Conservation (phyloP, 2,329 filamentous ascomycete genomes). For the Fusarium nygamai region DNA sequence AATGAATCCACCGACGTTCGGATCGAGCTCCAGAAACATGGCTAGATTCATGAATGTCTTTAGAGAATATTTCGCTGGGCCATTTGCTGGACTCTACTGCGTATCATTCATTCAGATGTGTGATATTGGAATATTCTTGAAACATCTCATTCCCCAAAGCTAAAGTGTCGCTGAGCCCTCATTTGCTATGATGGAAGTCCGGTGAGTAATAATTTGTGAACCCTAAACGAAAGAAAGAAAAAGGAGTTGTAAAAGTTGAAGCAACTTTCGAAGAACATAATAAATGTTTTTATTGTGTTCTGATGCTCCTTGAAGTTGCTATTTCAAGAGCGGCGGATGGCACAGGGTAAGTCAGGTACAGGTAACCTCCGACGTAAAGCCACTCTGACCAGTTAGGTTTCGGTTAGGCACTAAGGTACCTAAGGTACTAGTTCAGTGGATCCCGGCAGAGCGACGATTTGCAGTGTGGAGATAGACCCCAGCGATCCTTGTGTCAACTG, state of each 20-base stretch:
- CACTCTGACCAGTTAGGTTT: not conserved
- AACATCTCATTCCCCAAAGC: no score
- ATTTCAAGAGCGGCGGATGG: not conserved
- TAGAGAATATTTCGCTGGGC: no score
- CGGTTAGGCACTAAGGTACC: not conserved
- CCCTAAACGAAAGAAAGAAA: not conserved
- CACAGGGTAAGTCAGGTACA: slow-evolving; percentile 1
- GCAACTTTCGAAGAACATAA: not conserved
- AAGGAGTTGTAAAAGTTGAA: not conserved
- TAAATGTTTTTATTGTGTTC: not conserved
- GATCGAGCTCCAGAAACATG: not conserved
- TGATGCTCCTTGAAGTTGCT: not conserved
- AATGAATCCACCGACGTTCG: not conserved
- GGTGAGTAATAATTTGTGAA: not conserved
- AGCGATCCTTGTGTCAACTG: slow-evolving; percentile 32
- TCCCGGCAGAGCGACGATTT: not conserved
- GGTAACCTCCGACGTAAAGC: not conserved
- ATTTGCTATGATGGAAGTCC: not conserved
- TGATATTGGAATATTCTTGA: not conserved
- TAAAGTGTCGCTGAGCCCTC: not conserved
- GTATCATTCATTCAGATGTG: no score
- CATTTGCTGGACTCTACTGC: not conserved
- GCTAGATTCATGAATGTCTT: not conserved
- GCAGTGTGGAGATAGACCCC: not conserved
- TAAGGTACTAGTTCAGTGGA: not conserved